A percentile compares a stretch with the other conserved stretches of the same genome.
phyloP scores from a whole-genome alignment of 2,329 filamentous ascomycete species.

The Diaporthe sp. region DNA sequence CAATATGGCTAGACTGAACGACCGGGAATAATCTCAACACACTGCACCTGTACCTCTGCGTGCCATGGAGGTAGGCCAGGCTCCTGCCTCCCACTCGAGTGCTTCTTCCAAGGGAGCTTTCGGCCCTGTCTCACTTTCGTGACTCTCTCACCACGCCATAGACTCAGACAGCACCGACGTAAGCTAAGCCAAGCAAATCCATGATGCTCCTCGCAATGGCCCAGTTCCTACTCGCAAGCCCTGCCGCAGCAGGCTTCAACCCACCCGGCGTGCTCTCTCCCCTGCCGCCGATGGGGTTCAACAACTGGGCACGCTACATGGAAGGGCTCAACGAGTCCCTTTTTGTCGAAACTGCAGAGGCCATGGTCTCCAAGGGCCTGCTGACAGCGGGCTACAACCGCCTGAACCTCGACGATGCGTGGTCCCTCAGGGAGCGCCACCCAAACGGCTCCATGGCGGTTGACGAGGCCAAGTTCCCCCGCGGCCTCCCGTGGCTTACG shows the following conservation, averaged over 20 bases:
- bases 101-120: neutral
- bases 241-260: conserved; percentile 33
- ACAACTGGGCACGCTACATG: conserved; percentile 63
- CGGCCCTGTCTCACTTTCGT: neutral
- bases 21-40: neutral
- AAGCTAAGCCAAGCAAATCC: neutral
- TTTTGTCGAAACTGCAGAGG: conserved; percentile 60
- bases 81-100: neutral
- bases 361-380: conserved; percentile 57
- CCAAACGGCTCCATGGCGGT: conserved; percentile 54
- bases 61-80: neutral
- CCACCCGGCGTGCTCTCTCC: conserved; percentile 43
- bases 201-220: conserved; percentile 33
- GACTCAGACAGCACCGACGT: neutral
- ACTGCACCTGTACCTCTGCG: neutral
- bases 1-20: conserved; percentile 1
- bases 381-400: conserved; percentile 49
- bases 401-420: conserved; percentile 61
- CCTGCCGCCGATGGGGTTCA: conserved; percentile 64
- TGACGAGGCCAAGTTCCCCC: conserved; percentile 56
- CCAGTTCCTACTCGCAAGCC: conserved; percentile 31
- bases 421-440: conserved; percentile 52
- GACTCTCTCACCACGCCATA: neutral
- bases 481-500: conserved; percentile 57
- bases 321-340: conserved; percentile 62